phyloP scores from a whole-genome alignment of 2,329 filamentous ascomycete species.

The Fusarium acutatum region DNA sequence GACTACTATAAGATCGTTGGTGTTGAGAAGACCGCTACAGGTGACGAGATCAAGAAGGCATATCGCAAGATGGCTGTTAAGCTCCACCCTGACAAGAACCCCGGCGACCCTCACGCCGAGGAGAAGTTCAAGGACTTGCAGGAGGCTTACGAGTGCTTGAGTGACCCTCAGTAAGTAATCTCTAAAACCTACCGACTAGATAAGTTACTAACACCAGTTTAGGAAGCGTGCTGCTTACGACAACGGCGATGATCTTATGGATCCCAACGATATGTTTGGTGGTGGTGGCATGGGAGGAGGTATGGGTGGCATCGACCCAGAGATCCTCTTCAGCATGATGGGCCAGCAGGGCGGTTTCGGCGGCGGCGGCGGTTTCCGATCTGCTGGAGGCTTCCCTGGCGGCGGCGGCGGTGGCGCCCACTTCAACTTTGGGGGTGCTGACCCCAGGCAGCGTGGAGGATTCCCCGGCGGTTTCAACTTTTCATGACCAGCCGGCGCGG shows the following conservation, averaged over 20 bases:
- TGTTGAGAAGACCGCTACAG: conserved; percentile 83
- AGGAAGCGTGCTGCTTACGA: conserved; percentile 92
- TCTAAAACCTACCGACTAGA: background rate
- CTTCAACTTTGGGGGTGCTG: conserved; percentile 62
- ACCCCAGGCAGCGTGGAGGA: conserved; percentile 49
- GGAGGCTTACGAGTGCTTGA: conserved; percentile 95
- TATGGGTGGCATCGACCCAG: conserved; percentile 76
- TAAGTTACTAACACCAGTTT: conserved; percentile 47
- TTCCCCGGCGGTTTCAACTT: conserved; percentile 53
- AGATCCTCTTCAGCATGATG: conserved; percentile 87
- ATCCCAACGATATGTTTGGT: conserved; percentile 86
- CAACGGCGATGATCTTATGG: conserved; percentile 89
- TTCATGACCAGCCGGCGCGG: conserved; percentile 58
- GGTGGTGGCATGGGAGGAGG: conserved; percentile 72
- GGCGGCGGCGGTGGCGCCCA: conserved; percentile 63
- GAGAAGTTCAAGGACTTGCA: conserved; percentile 97
- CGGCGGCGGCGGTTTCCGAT: conserved; percentile 62
- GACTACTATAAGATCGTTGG: conserved; percentile 99
- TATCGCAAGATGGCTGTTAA: conserved; percentile 95
- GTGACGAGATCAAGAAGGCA: conserved; percentile 91
- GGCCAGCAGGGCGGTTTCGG: conserved; percentile 69
- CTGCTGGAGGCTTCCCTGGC: conserved; percentile 58
- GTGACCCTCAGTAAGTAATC: conserved; percentile 82
- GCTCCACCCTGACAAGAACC: conserved; percentile 98
- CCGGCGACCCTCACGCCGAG: conserved; percentile 82